Evolutionary conservation across 352 stramenopile genomes (phyloP), one percentile per base, ranked within the genome.

Genomic region (Globisporangium irregulare): DNA sequence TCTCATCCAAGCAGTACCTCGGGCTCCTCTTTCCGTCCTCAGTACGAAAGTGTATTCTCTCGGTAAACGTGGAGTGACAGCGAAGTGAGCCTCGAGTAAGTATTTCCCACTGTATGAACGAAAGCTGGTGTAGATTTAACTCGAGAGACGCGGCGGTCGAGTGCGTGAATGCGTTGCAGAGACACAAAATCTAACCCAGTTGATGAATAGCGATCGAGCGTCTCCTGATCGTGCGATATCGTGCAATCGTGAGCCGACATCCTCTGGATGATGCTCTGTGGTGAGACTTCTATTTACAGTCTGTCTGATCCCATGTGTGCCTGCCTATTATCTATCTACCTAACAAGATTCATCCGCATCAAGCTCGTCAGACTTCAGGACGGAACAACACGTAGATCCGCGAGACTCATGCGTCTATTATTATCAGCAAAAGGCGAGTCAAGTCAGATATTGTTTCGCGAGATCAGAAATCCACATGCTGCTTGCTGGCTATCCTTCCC

Each of bases 11-110:
- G 36, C 41, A 64, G 24, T 29, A 60, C 54, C 61, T 25, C 74
- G 0, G 6, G 41, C 41, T 48, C 41, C 41, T 55, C 56, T 4
- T 92, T 82, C 50, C 77, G 79, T 25, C 82, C 81, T 55, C 82
- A 87, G 41, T 86, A 90, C 62, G 84, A 92, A 67, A 91, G 71
- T 60, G 76, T 91, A 3, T 92, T 90, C 57, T 82, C 79, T 24
- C 80, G 74, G 51, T 88, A 87, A 63, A 48, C 46, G 2, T 25
- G 32, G 8, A 34, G 32, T n/a, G 24, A 2, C 22, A 22, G 18
- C 10, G 20, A 8, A 18, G 27, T 24, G 20, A 43, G 18, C 18
- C 27, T 38, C 54, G 9, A 38, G 55, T 60, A 46, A 60, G 29
- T 60, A 46, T 46, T 18, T 38, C n/a, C 24, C 25, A 59, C n/a